Conservation (phyloP, 73 alveolate genomes). For the Uronychia setigera region DNA sequence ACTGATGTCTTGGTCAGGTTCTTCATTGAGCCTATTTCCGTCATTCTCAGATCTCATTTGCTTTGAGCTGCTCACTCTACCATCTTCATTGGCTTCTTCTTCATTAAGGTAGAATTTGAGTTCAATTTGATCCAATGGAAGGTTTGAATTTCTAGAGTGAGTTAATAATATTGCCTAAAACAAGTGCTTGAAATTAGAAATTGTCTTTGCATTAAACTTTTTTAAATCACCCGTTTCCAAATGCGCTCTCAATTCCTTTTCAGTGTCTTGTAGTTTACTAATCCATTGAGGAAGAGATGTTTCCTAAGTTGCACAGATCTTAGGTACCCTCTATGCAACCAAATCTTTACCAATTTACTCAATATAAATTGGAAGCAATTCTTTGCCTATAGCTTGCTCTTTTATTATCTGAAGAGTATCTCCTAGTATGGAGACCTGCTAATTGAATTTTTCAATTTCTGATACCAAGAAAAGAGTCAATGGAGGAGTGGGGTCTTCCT, state of each 20-base stretch:
- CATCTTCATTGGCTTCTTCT: constrained; percentile 71
- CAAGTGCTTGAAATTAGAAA: too few relatives aligned
- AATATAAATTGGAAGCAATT: constrained; percentile 81
- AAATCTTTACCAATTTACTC: constrained; percentile 80
- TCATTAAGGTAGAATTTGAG: constrained; percentile 85
- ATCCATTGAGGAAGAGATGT: constrained; percentile 94
- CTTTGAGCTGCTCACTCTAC: constrained; percentile 76
- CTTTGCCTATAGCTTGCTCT: constrained; percentile 85
- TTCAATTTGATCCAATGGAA: constrained; percentile 96
- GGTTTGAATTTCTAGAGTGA: constrained; percentile 91
- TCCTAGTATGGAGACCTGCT: constrained; percentile 67
- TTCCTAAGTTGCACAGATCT: constrained; percentile 80
- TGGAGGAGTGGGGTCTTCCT: constrained; percentile 83
- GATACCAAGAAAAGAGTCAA: constrained; percentile 80
- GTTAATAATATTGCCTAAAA: constrained; percentile 97
- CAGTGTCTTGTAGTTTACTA: constrained; percentile 97
- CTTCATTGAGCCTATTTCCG: too few relatives aligned
- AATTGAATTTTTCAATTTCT: constrained; percentile 91
- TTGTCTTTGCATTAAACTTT: too few relatives aligned
- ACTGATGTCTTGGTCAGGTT: too few relatives aligned
- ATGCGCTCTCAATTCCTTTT: too few relatives aligned
- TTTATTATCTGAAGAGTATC: constrained; percentile 73
- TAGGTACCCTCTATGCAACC: constrained; percentile 79
- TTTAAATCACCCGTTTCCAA: too few relatives aligned
- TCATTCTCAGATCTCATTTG: too few relatives aligned